These are phyloP conservation scores for Xylaria acuta DNA, from an alignment of 495 filamentous ascomycete species.

Conservation along the genomic window DNA sequence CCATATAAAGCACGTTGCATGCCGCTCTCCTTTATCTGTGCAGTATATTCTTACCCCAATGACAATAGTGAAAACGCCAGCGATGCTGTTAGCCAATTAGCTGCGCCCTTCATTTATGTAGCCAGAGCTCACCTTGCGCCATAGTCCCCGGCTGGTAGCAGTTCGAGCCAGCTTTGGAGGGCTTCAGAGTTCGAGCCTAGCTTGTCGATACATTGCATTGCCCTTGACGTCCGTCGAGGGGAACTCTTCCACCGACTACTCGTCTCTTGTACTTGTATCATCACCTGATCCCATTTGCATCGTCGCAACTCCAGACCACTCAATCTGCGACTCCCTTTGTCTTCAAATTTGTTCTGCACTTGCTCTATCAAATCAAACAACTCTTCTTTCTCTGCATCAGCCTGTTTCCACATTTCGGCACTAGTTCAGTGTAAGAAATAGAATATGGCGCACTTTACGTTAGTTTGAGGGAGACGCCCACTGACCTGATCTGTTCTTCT, in stretches of 20 bases:
- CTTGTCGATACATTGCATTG: constrained; percentile 18
- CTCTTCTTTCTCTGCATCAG: constrained; percentile 9
- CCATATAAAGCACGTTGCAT: not conserved
- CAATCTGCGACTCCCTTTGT: not conserved
- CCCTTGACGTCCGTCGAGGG: not conserved
- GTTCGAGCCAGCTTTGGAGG: constrained; percentile 17
- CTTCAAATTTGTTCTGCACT: constrained; percentile 6
- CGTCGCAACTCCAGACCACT: not conserved
- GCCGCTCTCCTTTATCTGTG: not conserved
- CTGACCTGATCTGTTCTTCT: constrained; percentile 20
- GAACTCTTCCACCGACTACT: constrained; percentile 10
- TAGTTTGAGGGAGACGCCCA: too few relatives aligned
- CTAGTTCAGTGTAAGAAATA: not conserved
- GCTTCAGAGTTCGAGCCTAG: constrained; percentile 15
- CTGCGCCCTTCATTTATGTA: not conserved
- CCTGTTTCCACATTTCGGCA: constrained; percentile 21
- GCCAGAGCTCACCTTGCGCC: constrained; percentile 6
- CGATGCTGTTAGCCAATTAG: constrained; percentile 1
- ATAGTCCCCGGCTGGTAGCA: constrained; percentile 17
- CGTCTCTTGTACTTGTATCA: constrained; percentile 4
- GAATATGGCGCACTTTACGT: too few relatives aligned
- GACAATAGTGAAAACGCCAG: constrained; percentile 16
- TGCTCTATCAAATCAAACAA: constrained; percentile 16
- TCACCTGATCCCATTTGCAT: constrained; percentile 21
- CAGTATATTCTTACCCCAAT: constrained; percentile 4